These are phyloP conservation scores for Rusavskia elegans DNA, from an alignment of 495 filamentous ascomycete species.

Conservation along the genomic window DNA sequence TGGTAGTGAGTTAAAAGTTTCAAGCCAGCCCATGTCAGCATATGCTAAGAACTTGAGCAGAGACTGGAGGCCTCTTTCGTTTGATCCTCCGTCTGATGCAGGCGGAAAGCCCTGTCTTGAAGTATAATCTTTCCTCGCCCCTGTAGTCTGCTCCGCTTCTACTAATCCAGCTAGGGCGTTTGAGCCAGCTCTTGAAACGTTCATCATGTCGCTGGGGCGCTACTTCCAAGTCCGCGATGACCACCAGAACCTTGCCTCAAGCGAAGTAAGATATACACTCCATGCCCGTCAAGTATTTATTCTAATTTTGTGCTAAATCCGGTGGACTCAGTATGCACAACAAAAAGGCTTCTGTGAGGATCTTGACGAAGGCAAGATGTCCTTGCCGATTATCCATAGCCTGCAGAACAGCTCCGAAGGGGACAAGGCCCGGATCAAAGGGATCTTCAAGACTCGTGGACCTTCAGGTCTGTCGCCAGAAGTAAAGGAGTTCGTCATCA, in stretches of 20 bases:
- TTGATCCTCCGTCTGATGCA: constrained; percentile 18
- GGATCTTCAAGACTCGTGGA: too few species aligned
- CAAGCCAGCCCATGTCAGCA: too few species aligned
- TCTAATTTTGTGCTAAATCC: too few species aligned
- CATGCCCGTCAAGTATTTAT: too few species aligned
- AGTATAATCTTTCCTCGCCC: background rate
- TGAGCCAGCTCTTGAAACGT: too few species aligned
- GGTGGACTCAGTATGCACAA: constrained; percentile 8
- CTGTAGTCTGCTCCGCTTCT: too few species aligned
- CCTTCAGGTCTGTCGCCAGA: too few species aligned
- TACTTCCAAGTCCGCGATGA: constrained; percentile 26
- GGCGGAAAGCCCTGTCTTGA: constrained; percentile 3
- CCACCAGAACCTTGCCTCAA: constrained; percentile 19
- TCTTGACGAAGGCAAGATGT: constrained; percentile 25
- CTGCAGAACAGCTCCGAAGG: background rate
- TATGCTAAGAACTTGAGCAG: too few species aligned
- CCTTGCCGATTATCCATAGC: constrained; percentile 19
- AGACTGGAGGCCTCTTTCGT: constrained; percentile 25
- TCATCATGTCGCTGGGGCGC: constrained; percentile 8
- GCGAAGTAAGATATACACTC: background rate
- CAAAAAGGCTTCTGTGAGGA: constrained; percentile 26
- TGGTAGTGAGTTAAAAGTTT: background rate
- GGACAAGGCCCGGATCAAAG: too few species aligned
- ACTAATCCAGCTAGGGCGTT: too few species aligned
- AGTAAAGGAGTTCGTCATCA: too few species aligned